phyloP scores from a whole-genome alignment of 305 asterid genomes.

The Ajuga reptans region DNA sequence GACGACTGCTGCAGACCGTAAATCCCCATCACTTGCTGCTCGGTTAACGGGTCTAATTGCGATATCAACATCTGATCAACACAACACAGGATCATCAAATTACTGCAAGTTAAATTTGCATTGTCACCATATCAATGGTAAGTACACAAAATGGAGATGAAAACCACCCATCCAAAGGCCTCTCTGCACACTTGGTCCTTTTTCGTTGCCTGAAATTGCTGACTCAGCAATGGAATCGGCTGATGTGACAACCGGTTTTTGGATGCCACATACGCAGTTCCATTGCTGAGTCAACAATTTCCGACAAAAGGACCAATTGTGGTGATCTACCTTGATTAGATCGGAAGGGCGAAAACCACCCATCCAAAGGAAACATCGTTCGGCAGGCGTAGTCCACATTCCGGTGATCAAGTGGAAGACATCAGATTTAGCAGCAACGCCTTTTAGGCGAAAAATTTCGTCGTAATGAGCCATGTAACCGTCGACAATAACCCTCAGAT shows the following conservation, averaged over 20 bases:
- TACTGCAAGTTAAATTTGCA: not conserved
- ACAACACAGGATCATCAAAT: not conserved
- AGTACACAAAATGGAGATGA: not conserved
- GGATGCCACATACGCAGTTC: not conserved
- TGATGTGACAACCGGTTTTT: not conserved
- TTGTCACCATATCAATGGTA: not conserved
- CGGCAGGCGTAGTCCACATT: conserved; percentile 85
- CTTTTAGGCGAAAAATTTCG: conserved; percentile 63
- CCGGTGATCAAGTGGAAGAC: conserved; percentile 83
- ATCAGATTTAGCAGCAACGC: conserved; percentile 69
- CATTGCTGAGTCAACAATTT: not conserved
- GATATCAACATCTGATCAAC: conserved; percentile 53
- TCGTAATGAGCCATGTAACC: conserved; percentile 71
- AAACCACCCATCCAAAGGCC: too few species aligned
- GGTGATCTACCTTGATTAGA: conserved; percentile 55
- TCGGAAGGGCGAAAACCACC: conserved; percentile 94
- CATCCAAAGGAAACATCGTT: conserved; percentile 93
- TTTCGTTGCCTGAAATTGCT: not conserved
- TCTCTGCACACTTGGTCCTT: too few species aligned
- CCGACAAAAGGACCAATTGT: not conserved
- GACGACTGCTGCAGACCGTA: conserved; percentile 82
- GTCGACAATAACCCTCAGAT: conserved; percentile 63
- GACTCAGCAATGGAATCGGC: not conserved
- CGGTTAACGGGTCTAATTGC: conserved; percentile 80
- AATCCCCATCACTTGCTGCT: conserved; percentile 83